Evolutionary conservation across 306 rosid genomes (phyloP), one percentile per base, ranked within the genome.

Genomic region (Medicago lupulina): DNA sequence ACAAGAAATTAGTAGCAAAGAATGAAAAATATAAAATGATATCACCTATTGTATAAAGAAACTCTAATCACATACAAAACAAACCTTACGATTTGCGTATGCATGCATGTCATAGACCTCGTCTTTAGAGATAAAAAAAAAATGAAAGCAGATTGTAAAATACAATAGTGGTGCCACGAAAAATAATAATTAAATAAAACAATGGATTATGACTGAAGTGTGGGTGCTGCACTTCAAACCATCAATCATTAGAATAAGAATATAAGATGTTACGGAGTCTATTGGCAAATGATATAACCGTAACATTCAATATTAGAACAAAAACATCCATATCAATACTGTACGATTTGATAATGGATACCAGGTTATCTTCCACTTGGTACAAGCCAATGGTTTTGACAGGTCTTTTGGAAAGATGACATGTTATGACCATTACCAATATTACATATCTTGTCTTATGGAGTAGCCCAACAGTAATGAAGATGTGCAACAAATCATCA

Each of bases 321-420:
- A 80, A 79, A 80, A 65, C 84, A 50, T 83, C 83, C 25, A 78
- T 70, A 25, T 81, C 78, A 60, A 76, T 61, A 74, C 70, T 51
- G 76, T 77, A 79, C 59, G 51, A 77, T 59, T 54, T 73, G 73
- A 71, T 64, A 70, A 77, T 75, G 80, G 85, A 78, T 62, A 78
- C 63, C 60, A 36, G 44, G 83, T 71, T 74, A 85, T 79, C 74
- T 75, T 57, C 78, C 84, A 71, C 89, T 85, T 70, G 70, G 28
- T 53, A 14, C 36, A 74, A 76, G 76, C 85, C 78, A 80, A 73
- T 85, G 83, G 76, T 39, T 65, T 84, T 51, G 41, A 9, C 62
- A 11, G 69, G 43, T 60, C 63, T 55, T 55, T 68, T 17, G 63
- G 62, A 38, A 39, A 67, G 77, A 85, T 80, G 85, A 85, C 64